phyloP scores from a whole-genome alignment of 2,329 filamentous ascomycete genomes.

The Ceratocystiopsis sp. region DNA sequence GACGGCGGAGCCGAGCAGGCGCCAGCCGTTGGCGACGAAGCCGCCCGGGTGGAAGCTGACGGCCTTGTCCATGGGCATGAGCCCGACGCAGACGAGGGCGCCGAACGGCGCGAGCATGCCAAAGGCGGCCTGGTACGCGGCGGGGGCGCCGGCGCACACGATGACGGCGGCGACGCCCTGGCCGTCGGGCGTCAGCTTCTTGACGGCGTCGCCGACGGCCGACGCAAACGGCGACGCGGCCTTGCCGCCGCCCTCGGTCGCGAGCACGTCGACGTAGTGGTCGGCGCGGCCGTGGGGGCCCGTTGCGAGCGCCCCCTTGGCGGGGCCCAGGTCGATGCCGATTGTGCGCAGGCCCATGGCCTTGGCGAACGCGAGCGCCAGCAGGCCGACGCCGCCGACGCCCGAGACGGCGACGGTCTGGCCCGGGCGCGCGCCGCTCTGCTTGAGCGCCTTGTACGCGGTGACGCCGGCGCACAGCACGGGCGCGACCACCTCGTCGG shows the following conservation, averaged over 20 bases:
- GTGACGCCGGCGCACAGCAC: conserved; percentile 26
- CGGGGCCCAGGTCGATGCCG: conserved; percentile 20
- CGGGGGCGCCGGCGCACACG: conserved; percentile 14
- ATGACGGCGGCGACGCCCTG: conserved; percentile 15
- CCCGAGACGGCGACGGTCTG: conserved; percentile 21
- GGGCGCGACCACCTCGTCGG: conserved; percentile 22
- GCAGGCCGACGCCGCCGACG: conserved; percentile 21
- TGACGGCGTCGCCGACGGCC: conserved; percentile 12
- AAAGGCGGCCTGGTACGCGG: conserved; percentile 19
- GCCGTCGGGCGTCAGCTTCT: conserved; percentile 11
- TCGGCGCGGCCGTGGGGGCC: conserved; percentile 17
- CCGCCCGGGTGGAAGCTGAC: conserved; percentile 18
- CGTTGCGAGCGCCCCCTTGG: conserved; percentile 14
- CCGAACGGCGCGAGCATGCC: conserved; percentile 21
- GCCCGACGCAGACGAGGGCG: conserved; percentile 22
- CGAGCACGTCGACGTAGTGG: conserved; percentile 19
- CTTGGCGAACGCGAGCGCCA: conserved; percentile 22
- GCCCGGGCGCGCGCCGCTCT: conserved; percentile 15
- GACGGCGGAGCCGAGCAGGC: conserved; percentile 19
- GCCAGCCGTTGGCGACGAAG: conserved; percentile 19
- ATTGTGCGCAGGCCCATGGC: conserved; percentile 25
- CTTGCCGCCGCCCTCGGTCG: conserved; percentile 1
- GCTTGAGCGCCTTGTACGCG: conserved; percentile 24
- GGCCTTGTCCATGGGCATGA: conserved; percentile 14
- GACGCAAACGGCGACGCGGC: conserved; percentile 5